Conservation (phyloP, 2,329 filamentous ascomycete genomes). For the Sphaerulina populicola region DNA sequence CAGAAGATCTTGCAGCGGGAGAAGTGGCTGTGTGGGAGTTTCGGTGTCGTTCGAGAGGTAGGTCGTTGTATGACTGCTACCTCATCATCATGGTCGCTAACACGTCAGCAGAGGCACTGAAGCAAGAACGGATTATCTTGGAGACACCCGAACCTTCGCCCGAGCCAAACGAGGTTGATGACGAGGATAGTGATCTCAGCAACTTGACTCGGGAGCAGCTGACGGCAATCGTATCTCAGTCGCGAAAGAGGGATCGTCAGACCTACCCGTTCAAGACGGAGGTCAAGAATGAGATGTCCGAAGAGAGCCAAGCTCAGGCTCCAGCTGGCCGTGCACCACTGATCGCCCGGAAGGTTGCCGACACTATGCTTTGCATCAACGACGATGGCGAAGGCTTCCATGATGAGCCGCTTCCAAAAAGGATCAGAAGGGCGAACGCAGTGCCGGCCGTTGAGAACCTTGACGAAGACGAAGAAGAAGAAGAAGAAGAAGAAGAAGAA, state of each 20-base stretch:
- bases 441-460: neutral
- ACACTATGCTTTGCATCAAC: neutral
- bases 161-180: slow-evolving; percentile 12
- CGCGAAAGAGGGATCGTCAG: neutral
- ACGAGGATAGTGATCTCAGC: neutral
- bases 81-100: neutral
- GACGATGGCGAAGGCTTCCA: neutral
- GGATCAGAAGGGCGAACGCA: neutral
- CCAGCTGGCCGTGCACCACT: no score
- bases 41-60: slow-evolving; percentile 6
- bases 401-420: neutral
- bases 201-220: neutral
- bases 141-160: neutral
- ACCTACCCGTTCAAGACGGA: neutral
- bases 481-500: neutral
- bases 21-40: slow-evolving; percentile 2
- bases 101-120: neutral
- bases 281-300: neutral
- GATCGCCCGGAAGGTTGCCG: neutral
- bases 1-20: neutral
- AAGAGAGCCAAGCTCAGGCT: neutral
- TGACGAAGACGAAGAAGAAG: neutral
- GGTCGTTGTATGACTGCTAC: neutral
- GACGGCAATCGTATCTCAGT: neutral
- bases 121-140: neutral